These are phyloP conservation scores for Haberlea rhodopensis DNA, from an alignment of 257 asterid genomes.

Conservation along the genomic window DNA sequence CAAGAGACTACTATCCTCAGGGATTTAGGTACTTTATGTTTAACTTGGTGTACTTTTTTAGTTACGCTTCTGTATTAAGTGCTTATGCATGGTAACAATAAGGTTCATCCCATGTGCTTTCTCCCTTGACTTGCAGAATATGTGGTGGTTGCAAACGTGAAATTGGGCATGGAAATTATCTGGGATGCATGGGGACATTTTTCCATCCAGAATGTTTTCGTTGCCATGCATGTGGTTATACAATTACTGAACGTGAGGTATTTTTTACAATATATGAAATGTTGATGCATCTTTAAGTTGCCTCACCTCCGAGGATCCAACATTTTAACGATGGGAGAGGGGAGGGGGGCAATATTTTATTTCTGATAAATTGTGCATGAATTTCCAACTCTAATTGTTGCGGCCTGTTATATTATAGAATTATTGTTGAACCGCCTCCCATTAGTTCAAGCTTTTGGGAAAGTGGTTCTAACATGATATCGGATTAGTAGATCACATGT, in stretches of 20 bases:
- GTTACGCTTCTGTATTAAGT: neutral
- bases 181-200: constrained; percentile 91
- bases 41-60: neutral
- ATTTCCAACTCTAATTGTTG: too few species aligned
- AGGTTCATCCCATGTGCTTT: constrained; percentile 21
- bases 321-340: too few species aligned
- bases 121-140: constrained; percentile 37
- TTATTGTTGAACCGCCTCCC: neutral
- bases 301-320: too few species aligned
- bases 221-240: constrained; percentile 68
- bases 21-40: constrained; percentile 49
- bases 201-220: constrained; percentile 91
- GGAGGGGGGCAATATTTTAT: too few species aligned
- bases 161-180: constrained; percentile 71
- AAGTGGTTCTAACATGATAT: too few species aligned
- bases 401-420: too few species aligned
- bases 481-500: too few species aligned
- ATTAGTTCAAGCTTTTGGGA: neutral
- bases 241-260: constrained; percentile 92
- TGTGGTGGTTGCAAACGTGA: constrained; percentile 87
- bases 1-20: constrained; percentile 55
- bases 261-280: neutral
- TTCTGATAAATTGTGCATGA: too few species aligned
- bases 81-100: neutral
- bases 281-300: too few species aligned